Evolutionary conservation across 139 green algal species (phyloP), one percentile per base, ranked within the genome.

Genomic region (Pseudopediastrum boryanum): DNA sequence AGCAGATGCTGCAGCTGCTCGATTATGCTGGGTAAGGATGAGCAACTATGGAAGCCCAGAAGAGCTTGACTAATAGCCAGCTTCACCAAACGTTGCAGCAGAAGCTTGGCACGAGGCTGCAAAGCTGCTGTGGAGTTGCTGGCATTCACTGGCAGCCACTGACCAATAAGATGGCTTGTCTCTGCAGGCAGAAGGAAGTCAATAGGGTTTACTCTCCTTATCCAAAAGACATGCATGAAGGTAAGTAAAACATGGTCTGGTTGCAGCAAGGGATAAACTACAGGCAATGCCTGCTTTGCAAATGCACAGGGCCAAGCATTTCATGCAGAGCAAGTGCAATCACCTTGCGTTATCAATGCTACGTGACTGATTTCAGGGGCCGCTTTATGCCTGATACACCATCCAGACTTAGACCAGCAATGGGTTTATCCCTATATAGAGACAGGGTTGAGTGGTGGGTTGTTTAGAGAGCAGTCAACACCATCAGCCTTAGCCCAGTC

Each of bases 101-200:
- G 54, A 38, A 66, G 54, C 2, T 21, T 19, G 10, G 29, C 54
- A 9, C 41, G 25, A 5, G 43, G 54, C 71, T 59, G 54, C n/a
- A 70, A 27, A 3, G 36, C 4, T 31, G 71, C 54, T 46, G 2
- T 43, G 12, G 71, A 23, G 38, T 29, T 58, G n/a, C 2, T 7
- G 3, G 2, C 4, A 9, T 65, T 31, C 3, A 50, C 50, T 9
- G 71, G 71, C 38, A 79, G 71, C 71, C 71, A 79, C 33, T 79
- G 71, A 27, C 71, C 71, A 69, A 79, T 48, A 1, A 79, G 39
- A 12, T 69, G 25, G 12, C 29, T 70, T 7, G 56, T 63, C 56
- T 79, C 71, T 79, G 71, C n/a, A 41, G 35, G 16, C 16, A 16
- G 48, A 19, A 58, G 48, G 16, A 58, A 58, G 19, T 19, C 16